Evolutionary conservation across 345 rosid genomes (phyloP).

Genomic region (Brassica nigra): DNA sequence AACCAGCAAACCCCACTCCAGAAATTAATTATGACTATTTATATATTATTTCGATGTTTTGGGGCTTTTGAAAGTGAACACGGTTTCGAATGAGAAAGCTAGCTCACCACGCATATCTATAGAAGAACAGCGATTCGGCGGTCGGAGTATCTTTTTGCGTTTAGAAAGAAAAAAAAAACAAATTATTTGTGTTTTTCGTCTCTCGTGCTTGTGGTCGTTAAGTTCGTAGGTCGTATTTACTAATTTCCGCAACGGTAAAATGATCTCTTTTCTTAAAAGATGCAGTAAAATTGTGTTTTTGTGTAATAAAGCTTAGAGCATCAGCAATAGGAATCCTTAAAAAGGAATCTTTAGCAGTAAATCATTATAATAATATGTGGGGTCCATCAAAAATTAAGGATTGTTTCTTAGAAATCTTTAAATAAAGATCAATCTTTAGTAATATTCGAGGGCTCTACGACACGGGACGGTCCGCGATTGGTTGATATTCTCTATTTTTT

Average conservation of each 20-base stretch:
- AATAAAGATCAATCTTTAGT: too few species aligned
- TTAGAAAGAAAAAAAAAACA: background rate
- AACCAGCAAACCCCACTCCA: constrained; percentile 19
- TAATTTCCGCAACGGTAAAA: constrained; percentile 4
- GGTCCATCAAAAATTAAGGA: too few species aligned
- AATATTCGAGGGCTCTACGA: too few species aligned
- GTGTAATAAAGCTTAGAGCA: too few species aligned
- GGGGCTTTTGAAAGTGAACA: constrained; percentile 28
- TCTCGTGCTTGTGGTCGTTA: background rate
- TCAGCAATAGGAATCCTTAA: too few species aligned
- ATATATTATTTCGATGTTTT: constrained; percentile 13
- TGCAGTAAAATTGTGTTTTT: background rate
- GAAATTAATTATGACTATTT: background rate
- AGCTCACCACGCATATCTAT: constrained; percentile 35
- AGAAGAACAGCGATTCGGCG: constrained; percentile 20
- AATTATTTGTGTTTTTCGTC: background rate
- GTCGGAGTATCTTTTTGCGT: background rate
- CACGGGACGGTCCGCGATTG: too few species aligned
- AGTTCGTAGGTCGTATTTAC: constrained; percentile 5
- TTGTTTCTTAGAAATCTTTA: too few species aligned
- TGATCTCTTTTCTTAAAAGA: background rate
- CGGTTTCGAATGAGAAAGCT: constrained; percentile 39
- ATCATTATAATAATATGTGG: too few species aligned
- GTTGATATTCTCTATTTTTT: too few species aligned
- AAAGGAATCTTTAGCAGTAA: too few species aligned